phyloP scores from a whole-genome alignment of 2,329 filamentous ascomycete species.

The Aureobasidium musti region DNA sequence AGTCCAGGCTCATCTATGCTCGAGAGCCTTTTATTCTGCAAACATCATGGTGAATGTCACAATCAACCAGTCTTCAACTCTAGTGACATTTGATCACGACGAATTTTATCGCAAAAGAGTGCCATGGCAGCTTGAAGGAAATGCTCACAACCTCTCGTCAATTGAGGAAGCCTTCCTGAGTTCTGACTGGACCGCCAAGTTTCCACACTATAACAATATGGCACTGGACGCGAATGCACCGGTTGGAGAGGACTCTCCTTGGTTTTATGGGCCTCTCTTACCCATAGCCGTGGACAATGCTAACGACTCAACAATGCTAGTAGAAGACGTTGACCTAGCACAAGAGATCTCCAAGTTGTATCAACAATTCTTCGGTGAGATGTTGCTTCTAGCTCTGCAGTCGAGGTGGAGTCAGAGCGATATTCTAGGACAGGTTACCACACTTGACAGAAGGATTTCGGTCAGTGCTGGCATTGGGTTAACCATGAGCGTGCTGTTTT shows the following conservation, averaged over 20 bases:
- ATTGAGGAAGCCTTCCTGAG: neutral
- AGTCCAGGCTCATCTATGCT: too few relatives aligned
- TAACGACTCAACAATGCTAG: neutral
- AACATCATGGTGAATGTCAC: neutral
- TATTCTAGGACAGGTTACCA: too few relatives aligned
- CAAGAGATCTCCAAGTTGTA: neutral
- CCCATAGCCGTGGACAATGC: neutral
- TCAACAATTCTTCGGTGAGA: conserved; percentile 8
- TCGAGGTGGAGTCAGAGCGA: too few relatives aligned
- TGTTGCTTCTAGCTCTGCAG: neutral
- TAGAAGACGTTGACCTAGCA: neutral
- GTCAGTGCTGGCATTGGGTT: neutral
- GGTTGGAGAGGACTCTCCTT: neutral
- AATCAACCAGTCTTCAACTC: neutral
- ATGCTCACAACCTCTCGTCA: neutral
- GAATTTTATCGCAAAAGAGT: neutral
- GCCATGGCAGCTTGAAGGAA: neutral
- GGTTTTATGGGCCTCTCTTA: neutral
- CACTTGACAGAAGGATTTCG: too few relatives aligned
- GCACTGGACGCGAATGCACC: too few relatives aligned
- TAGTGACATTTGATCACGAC: neutral
- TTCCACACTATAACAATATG: neutral
- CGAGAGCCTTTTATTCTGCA: neutral
- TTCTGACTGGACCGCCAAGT: neutral
- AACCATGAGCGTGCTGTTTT: neutral